phyloP scores from a whole-genome alignment of 2,329 filamentous ascomycete genomes.

The Sporothrix globosa region DNA sequence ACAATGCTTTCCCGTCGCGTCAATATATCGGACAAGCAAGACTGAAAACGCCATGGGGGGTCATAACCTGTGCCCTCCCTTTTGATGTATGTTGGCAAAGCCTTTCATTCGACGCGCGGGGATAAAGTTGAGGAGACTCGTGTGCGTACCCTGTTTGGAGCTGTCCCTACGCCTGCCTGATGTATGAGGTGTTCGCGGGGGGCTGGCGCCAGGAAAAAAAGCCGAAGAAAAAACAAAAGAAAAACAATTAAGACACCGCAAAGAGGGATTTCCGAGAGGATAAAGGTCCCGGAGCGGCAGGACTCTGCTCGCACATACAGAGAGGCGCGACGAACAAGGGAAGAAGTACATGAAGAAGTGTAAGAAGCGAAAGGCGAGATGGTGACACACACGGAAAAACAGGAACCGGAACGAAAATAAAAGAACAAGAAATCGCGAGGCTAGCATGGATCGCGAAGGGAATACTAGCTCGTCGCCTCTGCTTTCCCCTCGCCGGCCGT shows the following conservation, averaged over 20 bases:
- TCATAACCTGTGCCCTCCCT: neutral
- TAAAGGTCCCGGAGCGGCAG: neutral
- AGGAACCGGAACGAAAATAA: neutral
- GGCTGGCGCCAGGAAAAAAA: neutral
- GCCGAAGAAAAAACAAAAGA: too few species aligned
- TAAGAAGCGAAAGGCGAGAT: neutral
- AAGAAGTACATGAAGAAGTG: neutral
- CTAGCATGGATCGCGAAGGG: too few species aligned
- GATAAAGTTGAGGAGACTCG: neutral
- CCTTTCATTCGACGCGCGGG: neutral
- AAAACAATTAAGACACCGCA: neutral
- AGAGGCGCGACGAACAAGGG: neutral
- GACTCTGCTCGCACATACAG: neutral
- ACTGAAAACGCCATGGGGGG: neutral
- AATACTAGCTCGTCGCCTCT: conserved; percentile 41
- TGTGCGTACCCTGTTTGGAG: neutral
- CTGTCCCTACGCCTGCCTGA: neutral
- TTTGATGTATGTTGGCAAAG: conserved; percentile 6
- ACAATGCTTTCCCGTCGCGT: neutral
- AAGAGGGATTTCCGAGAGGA: neutral
- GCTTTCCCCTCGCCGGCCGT: conserved; percentile 55
- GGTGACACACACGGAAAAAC: neutral
- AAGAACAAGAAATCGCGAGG: neutral
- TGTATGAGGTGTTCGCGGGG: neutral
- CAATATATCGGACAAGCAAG: neutral